A percentile compares a stretch with the other conserved stretches of the same genome.
phyloP scores from a whole-genome alignment of 176 grass and related monocot species.

The Chloris gayana region DNA sequence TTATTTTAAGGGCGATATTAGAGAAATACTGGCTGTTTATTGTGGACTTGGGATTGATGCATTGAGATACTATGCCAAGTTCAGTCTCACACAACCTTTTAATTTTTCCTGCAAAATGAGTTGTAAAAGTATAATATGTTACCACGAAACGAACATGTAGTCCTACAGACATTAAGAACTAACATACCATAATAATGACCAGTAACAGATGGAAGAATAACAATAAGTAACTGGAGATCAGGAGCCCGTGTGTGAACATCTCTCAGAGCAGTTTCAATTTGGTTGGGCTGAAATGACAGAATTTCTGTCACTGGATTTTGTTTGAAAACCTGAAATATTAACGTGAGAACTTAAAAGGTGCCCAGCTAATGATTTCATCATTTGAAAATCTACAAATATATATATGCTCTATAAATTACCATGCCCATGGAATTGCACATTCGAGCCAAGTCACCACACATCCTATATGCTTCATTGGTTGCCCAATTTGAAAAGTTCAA shows the following conservation, averaged over 20 bases:
- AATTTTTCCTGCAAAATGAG: constrained; percentile 56
- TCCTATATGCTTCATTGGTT: constrained; percentile 7
- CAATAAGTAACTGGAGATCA: constrained; percentile 58
- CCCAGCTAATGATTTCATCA: not conserved
- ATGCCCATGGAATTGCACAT: constrained; percentile 81
- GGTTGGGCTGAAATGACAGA: constrained; percentile 13
- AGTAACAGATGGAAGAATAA: constrained; percentile 56
- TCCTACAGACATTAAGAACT: not conserved
- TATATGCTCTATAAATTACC: constrained; percentile 39
- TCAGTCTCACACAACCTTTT: constrained; percentile 82
- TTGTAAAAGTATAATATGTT: not conserved
- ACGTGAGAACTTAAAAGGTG: not conserved
- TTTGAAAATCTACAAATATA: not conserved
- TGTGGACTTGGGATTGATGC: constrained; percentile 40
- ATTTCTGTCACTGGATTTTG: constrained; percentile 29
- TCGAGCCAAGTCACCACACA: constrained; percentile 48
- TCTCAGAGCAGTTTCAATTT: constrained; percentile 55
- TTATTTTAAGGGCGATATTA: constrained; percentile 88
- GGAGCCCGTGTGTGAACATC: constrained; percentile 37
- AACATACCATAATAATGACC: constrained; percentile 63
- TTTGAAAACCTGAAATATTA: constrained; percentile 54
- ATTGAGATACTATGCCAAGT: constrained; percentile 82
- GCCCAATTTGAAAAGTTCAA: constrained; percentile 50
- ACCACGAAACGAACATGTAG: not conserved
- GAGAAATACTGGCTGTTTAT: constrained; percentile 61